Evolutionary conservation across 2,329 filamentous ascomycete species (phyloP).

Genomic region (Claviceps sp.): DNA sequence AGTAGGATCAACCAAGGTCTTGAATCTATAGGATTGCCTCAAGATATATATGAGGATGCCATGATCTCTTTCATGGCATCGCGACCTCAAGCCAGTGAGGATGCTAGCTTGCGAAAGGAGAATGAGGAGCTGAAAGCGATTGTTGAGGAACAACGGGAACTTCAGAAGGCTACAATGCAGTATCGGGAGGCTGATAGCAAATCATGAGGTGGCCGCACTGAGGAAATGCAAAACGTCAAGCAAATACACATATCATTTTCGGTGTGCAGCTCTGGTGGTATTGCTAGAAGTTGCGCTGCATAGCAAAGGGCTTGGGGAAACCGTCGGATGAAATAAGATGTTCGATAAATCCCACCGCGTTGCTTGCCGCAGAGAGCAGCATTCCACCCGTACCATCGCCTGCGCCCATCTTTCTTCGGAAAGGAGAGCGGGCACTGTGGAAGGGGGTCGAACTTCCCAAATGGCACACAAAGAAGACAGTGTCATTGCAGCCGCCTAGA

Average conservation of each 20-base stretch:
- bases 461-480: too few species aligned
- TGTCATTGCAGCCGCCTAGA: too few species aligned
- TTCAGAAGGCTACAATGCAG: slow-evolving; percentile 11
- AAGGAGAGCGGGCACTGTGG: too few species aligned
- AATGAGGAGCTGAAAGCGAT: slow-evolving; percentile 32
- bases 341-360: too few species aligned
- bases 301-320: background rate
- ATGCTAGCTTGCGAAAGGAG: slow-evolving; percentile 19
- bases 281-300: too few species aligned
- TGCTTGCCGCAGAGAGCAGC: too few species aligned
- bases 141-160: slow-evolving; percentile 27
- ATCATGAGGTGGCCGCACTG: background rate
- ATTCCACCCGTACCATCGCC: too few species aligned
- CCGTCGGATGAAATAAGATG: background rate
- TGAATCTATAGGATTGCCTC: slow-evolving; percentile 32
- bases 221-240: background rate
- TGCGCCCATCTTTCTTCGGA: too few species aligned
- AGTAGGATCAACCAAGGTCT: slow-evolving; percentile 33
- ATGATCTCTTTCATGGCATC: slow-evolving; percentile 5
- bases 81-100: slow-evolving; percentile 4
- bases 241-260: background rate
- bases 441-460: too few species aligned
- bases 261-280: background rate
- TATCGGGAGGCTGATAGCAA: background rate
- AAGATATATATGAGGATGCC: slow-evolving; percentile 28